A percentile compares a stretch with the other conserved stretches of the same genome.
These are phyloP conservation scores for Lolium multiflorum DNA, from an alignment of 176 grass and related monocot genomes.

Conservation along the genomic window DNA sequence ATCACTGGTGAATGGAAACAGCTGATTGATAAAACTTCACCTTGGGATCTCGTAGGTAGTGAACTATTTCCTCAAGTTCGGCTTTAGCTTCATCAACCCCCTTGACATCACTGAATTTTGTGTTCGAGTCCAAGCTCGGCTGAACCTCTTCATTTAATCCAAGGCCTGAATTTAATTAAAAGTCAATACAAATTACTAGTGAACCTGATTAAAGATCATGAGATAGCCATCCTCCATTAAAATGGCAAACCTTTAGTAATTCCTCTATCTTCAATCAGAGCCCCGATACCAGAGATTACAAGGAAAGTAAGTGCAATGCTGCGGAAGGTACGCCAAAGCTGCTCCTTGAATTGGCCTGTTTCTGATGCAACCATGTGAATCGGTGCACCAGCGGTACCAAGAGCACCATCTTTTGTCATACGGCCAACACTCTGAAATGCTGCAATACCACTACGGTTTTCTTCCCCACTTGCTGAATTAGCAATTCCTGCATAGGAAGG, in stretches of 20 bases:
- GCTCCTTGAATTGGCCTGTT: slow-evolving; percentile 90
- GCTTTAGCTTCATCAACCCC: slow-evolving; percentile 96
- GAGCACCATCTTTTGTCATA: slow-evolving; percentile 73
- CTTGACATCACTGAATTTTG: slow-evolving; percentile 97
- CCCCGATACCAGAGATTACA: slow-evolving; percentile 90
- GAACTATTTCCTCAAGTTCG: slow-evolving; percentile 99
- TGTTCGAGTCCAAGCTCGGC: slow-evolving; percentile 79
- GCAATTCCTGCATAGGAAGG: slow-evolving; percentile 58
- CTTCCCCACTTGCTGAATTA: slow-evolving; percentile 65
- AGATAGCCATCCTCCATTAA: slow-evolving; percentile 11
- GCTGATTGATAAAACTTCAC: slow-evolving; percentile 43
- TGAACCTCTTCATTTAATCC: slow-evolving; percentile 91
- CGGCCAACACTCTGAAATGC: slow-evolving; percentile 62
- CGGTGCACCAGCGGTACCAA: slow-evolving; percentile 81
- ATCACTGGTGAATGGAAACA: slow-evolving; percentile 3
- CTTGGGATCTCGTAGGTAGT: slow-evolving; percentile 98
- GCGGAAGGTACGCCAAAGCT: slow-evolving; percentile 95
- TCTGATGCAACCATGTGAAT: slow-evolving; percentile 91
- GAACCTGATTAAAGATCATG: background rate
- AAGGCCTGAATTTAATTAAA: slow-evolving; percentile 65
- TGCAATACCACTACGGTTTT: slow-evolving; percentile 50
- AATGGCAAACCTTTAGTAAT: slow-evolving; percentile 85
- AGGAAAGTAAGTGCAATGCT: slow-evolving; percentile 88
- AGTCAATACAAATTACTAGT: slow-evolving; percentile 21
- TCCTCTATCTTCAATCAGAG: slow-evolving; percentile 92